A percentile compares a stretch with the other conserved stretches of the same genome.
Evolutionary conservation across 352 stramenopile genomes (phyloP).

Genomic region (Phytophthora melonis): DNA sequence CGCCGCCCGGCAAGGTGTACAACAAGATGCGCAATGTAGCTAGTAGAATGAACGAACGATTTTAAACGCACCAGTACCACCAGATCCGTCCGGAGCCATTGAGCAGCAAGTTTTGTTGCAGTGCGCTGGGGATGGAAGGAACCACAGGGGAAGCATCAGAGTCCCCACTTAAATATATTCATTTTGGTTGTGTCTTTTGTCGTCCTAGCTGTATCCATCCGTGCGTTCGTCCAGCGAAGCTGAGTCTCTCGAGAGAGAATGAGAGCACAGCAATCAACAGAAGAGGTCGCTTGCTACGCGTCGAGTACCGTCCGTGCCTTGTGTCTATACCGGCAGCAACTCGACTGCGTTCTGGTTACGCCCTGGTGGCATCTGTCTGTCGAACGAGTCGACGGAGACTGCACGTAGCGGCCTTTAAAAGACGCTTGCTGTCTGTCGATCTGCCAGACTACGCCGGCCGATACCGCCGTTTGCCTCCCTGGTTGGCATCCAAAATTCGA

Average conservation of each 20-base stretch:
- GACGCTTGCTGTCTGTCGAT: not conserved
- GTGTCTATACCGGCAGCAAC: constrained; percentile 1
- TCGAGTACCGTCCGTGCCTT: constrained; percentile 1
- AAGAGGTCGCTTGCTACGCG: constrained; percentile 1
- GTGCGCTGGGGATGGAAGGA: constrained; percentile 19
- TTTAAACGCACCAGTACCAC: constrained; percentile 62
- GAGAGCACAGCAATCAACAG: not conserved
- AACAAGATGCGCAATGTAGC: constrained; percentile 99
- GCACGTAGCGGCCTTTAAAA: not conserved
- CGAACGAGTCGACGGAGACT: constrained; percentile 7
- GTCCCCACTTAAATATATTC: constrained; percentile 71
- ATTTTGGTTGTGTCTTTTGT: constrained; percentile 42
- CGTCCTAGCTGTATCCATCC: constrained; percentile 5
- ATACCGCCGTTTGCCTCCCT: constrained; percentile 42
- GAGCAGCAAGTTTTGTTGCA: constrained; percentile 7
- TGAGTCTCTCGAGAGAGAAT: not conserved
- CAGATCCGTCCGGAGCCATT: not conserved
- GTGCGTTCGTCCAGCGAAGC: not conserved
- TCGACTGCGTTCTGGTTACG: constrained; percentile 11
- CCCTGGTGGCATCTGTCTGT: constrained; percentile 4
- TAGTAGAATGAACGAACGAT: constrained; percentile 98
- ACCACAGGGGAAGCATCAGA: constrained; percentile 15
- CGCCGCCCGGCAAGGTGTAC: constrained; percentile 99
- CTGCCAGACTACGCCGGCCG: constrained; percentile 17
- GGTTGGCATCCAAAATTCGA: constrained; percentile 67